Conservation (phyloP, 768 basidiomycete species). For the Leccinum obscurum region DNA sequence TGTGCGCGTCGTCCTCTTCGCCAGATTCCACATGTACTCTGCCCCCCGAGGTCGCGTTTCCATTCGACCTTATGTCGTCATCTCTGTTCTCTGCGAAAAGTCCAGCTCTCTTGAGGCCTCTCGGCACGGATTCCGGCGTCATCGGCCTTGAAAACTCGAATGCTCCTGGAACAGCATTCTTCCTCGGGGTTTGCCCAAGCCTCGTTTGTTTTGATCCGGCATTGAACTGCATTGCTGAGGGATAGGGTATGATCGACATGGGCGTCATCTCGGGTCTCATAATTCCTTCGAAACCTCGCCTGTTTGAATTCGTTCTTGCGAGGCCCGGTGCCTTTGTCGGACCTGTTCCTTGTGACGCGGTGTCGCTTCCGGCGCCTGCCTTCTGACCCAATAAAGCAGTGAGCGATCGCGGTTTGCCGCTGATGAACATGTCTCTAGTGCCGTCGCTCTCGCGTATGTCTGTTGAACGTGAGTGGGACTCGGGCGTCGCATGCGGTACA, state of each 20-base stretch:
- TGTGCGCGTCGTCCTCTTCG: constrained; percentile 1
- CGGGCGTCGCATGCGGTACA: constrained; percentile 20
- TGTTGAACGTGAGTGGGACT: constrained; percentile 4
- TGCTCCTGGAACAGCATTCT: constrained; percentile 3
- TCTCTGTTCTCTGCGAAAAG: constrained; percentile 6
- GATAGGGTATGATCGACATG: constrained; percentile 28
- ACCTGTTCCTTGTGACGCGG: not conserved
- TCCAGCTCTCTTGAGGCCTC: constrained; percentile 8
- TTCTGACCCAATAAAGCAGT: constrained; percentile 25
- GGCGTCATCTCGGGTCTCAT: constrained; percentile 21
- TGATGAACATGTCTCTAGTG: constrained; percentile 7
- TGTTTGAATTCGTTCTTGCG: constrained; percentile 2
- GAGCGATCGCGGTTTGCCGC: constrained; percentile 22
- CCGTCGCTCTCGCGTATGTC: constrained; percentile 8
- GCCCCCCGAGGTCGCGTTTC: not conserved
- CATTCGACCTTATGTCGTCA: constrained; percentile 2
- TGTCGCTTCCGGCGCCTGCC: constrained; percentile 6
- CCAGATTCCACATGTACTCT: constrained; percentile 6
- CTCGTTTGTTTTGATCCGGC: constrained; percentile 5
- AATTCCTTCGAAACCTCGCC: constrained; percentile 28
- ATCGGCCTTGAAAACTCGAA: constrained; percentile 19
- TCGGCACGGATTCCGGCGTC: constrained; percentile 22
- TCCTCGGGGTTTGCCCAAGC: constrained; percentile 23
- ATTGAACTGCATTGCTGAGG: constrained; percentile 6
- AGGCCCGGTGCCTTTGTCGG: constrained; percentile 9